Evolutionary conservation across 164 flowering plant species (phyloP).

Genomic region (Stephania japonica): DNA sequence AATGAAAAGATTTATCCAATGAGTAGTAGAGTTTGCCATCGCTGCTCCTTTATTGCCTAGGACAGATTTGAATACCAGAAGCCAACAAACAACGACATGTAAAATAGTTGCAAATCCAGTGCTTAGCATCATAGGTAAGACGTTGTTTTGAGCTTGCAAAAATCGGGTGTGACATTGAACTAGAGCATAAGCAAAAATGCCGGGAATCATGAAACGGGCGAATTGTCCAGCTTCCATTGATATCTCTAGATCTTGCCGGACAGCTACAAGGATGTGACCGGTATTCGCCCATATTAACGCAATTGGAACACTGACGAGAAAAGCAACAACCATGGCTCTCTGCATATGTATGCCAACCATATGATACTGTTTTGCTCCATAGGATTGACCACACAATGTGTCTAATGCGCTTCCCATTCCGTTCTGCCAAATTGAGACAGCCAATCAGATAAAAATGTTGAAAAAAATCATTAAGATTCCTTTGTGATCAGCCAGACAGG

Average conservation of each 20-base stretch:
- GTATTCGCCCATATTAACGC: constrained; percentile 29
- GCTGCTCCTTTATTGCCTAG: constrained; percentile 35
- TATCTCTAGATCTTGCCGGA: constrained; percentile 30
- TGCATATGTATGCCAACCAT: constrained; percentile 34
- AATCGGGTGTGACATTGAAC: constrained; percentile 31
- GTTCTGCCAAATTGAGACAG: constrained; percentile 7
- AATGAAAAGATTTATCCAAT: constrained; percentile 23
- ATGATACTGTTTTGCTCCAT: constrained; percentile 33
- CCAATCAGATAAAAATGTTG: neutral
- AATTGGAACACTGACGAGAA: constrained; percentile 27
- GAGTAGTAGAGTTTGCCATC: constrained; percentile 26
- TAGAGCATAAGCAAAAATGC: constrained; percentile 27
- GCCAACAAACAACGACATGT: constrained; percentile 31
- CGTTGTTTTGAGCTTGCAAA: constrained; percentile 31
- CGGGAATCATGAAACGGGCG: constrained; percentile 32
- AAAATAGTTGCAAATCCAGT: constrained; percentile 24
- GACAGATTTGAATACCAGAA: constrained; percentile 26
- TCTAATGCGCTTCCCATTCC: constrained; percentile 37
- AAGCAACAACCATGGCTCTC: constrained; percentile 26
- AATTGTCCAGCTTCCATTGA: constrained; percentile 27
- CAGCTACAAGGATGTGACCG: constrained; percentile 15
- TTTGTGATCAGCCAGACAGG: neutral
- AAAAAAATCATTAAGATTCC: neutral
- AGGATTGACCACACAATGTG: constrained; percentile 37
- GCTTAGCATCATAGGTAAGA: constrained; percentile 35